Evolutionary conservation across 768 basidiomycete genomes (phyloP), one percentile per base, ranked within the genome.

Genomic region (Tylopilus balloui): DNA sequence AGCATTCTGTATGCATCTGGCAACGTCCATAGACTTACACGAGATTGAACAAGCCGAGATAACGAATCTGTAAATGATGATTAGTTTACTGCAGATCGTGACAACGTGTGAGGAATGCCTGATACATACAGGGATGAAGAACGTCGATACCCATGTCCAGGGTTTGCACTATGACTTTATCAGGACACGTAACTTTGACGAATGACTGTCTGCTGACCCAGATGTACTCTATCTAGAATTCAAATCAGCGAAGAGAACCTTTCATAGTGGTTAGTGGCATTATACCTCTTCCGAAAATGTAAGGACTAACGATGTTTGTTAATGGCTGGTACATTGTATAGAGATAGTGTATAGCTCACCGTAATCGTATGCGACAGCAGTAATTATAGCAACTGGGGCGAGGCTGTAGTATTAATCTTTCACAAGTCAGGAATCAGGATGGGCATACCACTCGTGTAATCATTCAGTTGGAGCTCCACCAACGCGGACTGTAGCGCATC

Each of bases 91-190:
- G 21, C 10, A 12, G 1, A 4, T 24, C 7, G 11, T 8, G 20
- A 35, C 32, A 27, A 24, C 13, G 10, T 2, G 7, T 6, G 4
- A 6, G 24, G 4, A 43, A 28, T n/a, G 15, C 4, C 10, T 3
- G 17, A 17, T 42, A 52, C 53, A 9, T 4, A 55, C 53, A 13
- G 38, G 14, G 28, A 56, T 8, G 31, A 48, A 57, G 10, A 55
- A 15, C 3, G 41, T 46, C 3, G 55, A 56, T 10, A 50, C 48
- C 42, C 36, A 38, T 1, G 50, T 47, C 56, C 56, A 57, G 1
- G 41, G 54, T 14, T 35, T 48, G 9, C 2, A 29, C 55, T 57
- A 19, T 4, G 12, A 13, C 6, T 5, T 13, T 6, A 34, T 52
- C 25, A 56, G 41, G n/a, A 9, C 6, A 15, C 12, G 6, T 24